Evolutionary conservation across 306 rosid genomes (phyloP).

Genomic region (Aeschynomene evenia): DNA sequence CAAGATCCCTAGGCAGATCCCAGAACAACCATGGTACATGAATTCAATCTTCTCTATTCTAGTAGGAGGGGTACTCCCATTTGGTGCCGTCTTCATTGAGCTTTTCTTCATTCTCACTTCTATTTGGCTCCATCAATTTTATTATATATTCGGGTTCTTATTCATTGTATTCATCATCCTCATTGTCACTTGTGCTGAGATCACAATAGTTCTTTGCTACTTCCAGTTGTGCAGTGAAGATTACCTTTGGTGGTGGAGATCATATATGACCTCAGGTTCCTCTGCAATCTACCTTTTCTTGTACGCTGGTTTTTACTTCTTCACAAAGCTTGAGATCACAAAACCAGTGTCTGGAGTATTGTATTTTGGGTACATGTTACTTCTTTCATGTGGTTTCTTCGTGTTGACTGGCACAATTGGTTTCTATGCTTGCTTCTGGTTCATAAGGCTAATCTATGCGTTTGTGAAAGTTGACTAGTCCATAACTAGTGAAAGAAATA

Average conservation of each 20-base stretch:
- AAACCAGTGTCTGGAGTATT: conserved; percentile 84
- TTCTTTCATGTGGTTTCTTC: conserved; percentile 75
- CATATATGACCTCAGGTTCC: conserved; percentile 88
- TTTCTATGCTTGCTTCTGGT: conserved; percentile 91
- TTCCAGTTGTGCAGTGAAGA: conserved; percentile 98
- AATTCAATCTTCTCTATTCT: conserved; percentile 59
- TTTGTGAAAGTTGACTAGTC: conserved; percentile 80
- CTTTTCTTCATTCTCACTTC: conserved; percentile 95
- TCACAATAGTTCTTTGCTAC: conserved; percentile 92
- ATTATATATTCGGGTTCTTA: conserved; percentile 81
- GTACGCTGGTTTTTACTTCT: conserved; percentile 86
- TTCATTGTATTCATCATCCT: conserved; percentile 88
- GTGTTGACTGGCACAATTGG: conserved; percentile 89
- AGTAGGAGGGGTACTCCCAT: conserved; percentile 86
- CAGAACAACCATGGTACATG: conserved; percentile 94
- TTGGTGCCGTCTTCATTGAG: conserved; percentile 93
- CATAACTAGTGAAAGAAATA: conserved; percentile 17
- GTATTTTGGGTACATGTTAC: conserved; percentile 89
- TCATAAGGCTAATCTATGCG: conserved; percentile 80
- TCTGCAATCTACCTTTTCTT: conserved; percentile 88
- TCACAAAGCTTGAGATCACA: conserved; percentile 83
- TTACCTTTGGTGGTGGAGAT: conserved; percentile 97
- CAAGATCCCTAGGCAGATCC: conserved; percentile 86
- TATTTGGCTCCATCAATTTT: conserved; percentile 90
- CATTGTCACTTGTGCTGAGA: conserved; percentile 87